Evolutionary conservation across 2,329 filamentous ascomycete genomes (phyloP).

Genomic region (Dactylonectria macrodidyma): DNA sequence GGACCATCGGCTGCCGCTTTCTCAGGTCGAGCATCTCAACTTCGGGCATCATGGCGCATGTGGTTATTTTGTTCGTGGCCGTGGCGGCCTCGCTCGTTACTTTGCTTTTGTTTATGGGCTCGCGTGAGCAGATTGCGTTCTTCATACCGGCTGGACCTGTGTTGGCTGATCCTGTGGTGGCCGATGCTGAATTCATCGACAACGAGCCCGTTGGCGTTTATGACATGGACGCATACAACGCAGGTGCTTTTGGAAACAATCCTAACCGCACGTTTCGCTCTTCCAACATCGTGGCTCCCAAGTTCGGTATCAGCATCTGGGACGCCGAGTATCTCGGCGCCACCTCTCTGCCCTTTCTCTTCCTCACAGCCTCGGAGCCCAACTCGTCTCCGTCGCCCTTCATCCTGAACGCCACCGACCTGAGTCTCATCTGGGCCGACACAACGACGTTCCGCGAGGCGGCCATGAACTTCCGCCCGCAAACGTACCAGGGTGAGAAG

Average conservation of each 20-base stretch:
- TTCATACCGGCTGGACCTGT: slow-evolving; percentile 7
- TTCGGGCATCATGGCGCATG: slow-evolving; percentile 11
- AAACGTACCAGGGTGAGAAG: slow-evolving; percentile 7
- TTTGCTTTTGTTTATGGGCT: slow-evolving; percentile 9
- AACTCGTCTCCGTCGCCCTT: slow-evolving; percentile 16
- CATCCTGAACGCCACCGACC: slow-evolving; percentile 25
- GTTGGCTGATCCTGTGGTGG: neutral
- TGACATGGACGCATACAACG: slow-evolving; percentile 19
- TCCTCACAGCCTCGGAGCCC: slow-evolving; percentile 19
- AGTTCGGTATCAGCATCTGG: slow-evolving; percentile 26
- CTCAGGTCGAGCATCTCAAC: slow-evolving; percentile 5
- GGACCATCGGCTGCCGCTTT: slow-evolving; percentile 19
- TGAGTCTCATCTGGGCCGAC: slow-evolving; percentile 18
- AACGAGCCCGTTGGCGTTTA: slow-evolving; percentile 7
- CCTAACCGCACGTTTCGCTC: slow-evolving; percentile 24
- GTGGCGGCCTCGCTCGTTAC: slow-evolving; percentile 6
- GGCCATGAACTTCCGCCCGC: slow-evolving; percentile 24
- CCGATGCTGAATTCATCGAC: neutral
- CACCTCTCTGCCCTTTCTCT: slow-evolving; percentile 13
- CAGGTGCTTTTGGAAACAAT: slow-evolving; percentile 16
- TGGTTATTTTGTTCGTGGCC: slow-evolving; percentile 8
- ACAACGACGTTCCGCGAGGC: slow-evolving; percentile 1
- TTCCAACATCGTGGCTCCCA: slow-evolving; percentile 19
- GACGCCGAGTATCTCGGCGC: slow-evolving; percentile 9
- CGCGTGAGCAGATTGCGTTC: neutral